Evolutionary conservation across 129 eudicot genomes (phyloP).

Genomic region (Daucus carota): DNA sequence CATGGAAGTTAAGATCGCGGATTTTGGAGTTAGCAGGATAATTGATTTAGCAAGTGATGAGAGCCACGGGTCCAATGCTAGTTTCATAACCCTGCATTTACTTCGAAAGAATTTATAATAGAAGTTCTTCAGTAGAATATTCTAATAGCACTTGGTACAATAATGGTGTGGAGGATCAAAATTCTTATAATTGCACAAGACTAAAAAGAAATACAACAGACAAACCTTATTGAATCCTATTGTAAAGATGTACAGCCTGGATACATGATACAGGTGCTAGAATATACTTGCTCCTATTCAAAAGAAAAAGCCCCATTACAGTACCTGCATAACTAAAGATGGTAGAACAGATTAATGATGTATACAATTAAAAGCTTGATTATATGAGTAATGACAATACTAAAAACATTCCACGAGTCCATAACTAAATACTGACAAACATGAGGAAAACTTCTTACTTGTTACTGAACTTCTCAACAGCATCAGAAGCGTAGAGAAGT

Average conservation of each 20-base stretch:
- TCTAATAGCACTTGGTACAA: neutral
- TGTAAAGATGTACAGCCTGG: neutral
- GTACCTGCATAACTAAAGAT: slow-evolving; percentile 33
- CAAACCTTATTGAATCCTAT: neutral
- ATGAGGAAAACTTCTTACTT: slow-evolving; percentile 33
- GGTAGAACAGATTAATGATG: neutral
- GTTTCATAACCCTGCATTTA: neutral
- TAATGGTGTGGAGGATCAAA: neutral
- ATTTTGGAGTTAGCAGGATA: no score
- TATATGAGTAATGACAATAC: neutral
- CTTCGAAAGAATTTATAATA: neutral
- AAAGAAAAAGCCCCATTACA: slow-evolving; percentile 60
- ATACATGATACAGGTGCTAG: neutral
- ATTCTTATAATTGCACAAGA: neutral
- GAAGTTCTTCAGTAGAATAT: neutral
- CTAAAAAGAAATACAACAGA: neutral
- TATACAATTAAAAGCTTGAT: neutral
- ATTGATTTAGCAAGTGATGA: no score
- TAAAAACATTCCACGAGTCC: neutral
- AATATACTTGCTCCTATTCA: slow-evolving; percentile 28
- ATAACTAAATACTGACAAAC: neutral
- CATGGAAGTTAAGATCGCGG: no score
- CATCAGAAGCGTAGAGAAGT: slow-evolving; percentile 92
- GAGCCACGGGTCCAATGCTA: neutral
- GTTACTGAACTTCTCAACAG: slow-evolving; percentile 88